Evolutionary conservation across 768 basidiomycete genomes (phyloP), one percentile per base, ranked within the genome.

Genomic region (Leccinum disarticulatum): DNA sequence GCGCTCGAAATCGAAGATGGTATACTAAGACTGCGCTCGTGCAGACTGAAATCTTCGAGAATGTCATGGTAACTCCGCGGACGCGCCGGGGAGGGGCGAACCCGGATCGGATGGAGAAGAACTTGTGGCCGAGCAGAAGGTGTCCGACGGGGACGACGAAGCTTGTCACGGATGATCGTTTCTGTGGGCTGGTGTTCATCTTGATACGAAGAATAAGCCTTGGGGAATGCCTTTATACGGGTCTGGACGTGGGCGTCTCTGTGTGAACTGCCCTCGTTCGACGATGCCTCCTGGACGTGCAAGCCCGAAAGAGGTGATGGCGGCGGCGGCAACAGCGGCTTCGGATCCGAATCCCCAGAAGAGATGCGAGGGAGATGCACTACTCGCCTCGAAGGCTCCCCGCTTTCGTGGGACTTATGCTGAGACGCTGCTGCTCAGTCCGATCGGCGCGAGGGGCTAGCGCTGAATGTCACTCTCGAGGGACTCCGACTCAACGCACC

Each of bases 1-100:
- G 68, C 66, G 25, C 69, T 73, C 55, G 69, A 70, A 22, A 74
- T 61, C 9, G 73, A 73, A 41, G 71, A 71, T 4, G 67, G 71
- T 28, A 74, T 61, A 19, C 73, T 72, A 2, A 66, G 31, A 14
- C 66, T 68, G 14, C 65, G 62, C 25, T 73, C 74, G 54, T 75
- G 76, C 47, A 75, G 66, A 60, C 77, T 76, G 63, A 90, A 88
- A 61, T 87, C 87, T 49, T 86, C 85, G 55, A 88, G 70, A 55
- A 89, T 82, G 63, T 87, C 83, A 61, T 85, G 78, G 67, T 85
- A 88, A 63, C 88, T 90, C 67, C 82, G 75, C 15, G 87, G 82
- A 8, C 86, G 80, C 19, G 73, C 59, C 1, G 74, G 56, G 54
- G 70, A 72, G 27, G 73, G 61, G 19, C 78, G 72, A 15, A 77